Evolutionary conservation across 495 filamentous ascomycete species (phyloP), one percentile per base, ranked within the genome.

Genomic region (Chaetomium cochliodes): DNA sequence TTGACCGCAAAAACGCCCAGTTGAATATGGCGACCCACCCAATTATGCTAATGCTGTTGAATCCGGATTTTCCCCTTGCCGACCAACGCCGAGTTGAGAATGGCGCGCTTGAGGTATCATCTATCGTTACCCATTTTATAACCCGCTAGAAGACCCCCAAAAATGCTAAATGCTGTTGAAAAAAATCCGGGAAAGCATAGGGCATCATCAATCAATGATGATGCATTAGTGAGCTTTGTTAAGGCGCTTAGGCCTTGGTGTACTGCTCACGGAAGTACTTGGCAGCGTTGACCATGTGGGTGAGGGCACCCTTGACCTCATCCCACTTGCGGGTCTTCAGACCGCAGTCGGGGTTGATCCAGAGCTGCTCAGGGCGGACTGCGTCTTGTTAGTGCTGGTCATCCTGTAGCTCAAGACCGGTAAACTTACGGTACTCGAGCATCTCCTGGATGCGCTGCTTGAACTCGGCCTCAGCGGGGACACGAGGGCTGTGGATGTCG

Each of bases 321-420:
- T 87, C 83, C 93, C 92, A 97, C 81, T 92, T 87, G 69, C 94
- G 89, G 70, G 94, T 98, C 90, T 98, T 98, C 47, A 98, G 86
- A 82, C 94, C 94, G 74, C 94, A 98, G 81, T 98, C 94, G 65
- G 96, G 94, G 85, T 98, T 92, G 83, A 96, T 88, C 93, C 93
- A 98, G 79, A 98, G 90, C 84, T 98, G 92, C 65, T 96, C 90
- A 47, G 92, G 91, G 62, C 67, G 66, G 60, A 72, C 65, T 67
- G 60, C 47, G 50, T 37, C 6, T 16, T 41, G 62, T 68, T 56
- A 68, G 66, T 52, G 22, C 25, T 49, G 13, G 3, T 58, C 18
- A 16, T 33, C 26, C n/a, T 30, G 1, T 18, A 13, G 18, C 15
- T 13, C 13, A 5, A 18, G 16, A 37, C 7, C 9, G 8, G 6